Conservation (phyloP, 768 basidiomycete species). For the Nevesoporus exiguus region DNA sequence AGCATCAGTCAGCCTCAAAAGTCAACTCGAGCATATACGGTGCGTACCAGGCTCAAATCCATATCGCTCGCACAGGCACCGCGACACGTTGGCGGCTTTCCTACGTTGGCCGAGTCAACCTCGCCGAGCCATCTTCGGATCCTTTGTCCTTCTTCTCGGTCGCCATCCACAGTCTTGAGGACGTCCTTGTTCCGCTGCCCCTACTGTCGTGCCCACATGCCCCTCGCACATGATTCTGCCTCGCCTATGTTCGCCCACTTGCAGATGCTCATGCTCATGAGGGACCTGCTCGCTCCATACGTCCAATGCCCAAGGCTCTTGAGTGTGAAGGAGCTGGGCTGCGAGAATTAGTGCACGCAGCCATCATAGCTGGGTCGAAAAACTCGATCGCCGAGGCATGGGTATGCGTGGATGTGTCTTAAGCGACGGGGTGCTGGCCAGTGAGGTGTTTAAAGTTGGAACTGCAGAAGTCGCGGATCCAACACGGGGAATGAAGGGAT, state of each 20-base stretch:
- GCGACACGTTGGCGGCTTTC: slow-evolving; percentile 61
- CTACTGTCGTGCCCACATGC: slow-evolving; percentile 62
- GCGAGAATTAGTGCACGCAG: slow-evolving; percentile 67
- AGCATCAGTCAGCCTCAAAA: background rate
- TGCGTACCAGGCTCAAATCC: slow-evolving; percentile 70
- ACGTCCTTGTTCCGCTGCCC: slow-evolving; percentile 78
- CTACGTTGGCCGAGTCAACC: slow-evolving; percentile 63
- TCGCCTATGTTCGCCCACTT: slow-evolving; percentile 71
- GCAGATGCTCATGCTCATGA: slow-evolving; percentile 68
- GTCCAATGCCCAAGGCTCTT: slow-evolving; percentile 74
- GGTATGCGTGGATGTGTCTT: slow-evolving; percentile 77
- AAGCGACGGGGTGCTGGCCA: slow-evolving; percentile 74
- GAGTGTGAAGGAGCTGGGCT: slow-evolving; percentile 72
- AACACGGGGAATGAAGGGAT: slow-evolving; percentile 69
- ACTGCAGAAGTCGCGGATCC: slow-evolving; percentile 67
- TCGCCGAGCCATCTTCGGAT: slow-evolving; percentile 83
- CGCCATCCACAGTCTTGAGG: slow-evolving; percentile 74
- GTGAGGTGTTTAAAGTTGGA: slow-evolving; percentile 63
- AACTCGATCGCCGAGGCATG: slow-evolving; percentile 76
- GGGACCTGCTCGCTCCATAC: slow-evolving; percentile 78
- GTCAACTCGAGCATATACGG: background rate
- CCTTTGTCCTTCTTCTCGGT: slow-evolving; percentile 65
- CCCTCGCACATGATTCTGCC: slow-evolving; percentile 73
- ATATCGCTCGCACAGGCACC: slow-evolving; percentile 76
- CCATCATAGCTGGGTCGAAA: slow-evolving; percentile 76